Conservation (phyloP, 2,329 filamentous ascomycete species). For the Fusarium cyanostomum region DNA sequence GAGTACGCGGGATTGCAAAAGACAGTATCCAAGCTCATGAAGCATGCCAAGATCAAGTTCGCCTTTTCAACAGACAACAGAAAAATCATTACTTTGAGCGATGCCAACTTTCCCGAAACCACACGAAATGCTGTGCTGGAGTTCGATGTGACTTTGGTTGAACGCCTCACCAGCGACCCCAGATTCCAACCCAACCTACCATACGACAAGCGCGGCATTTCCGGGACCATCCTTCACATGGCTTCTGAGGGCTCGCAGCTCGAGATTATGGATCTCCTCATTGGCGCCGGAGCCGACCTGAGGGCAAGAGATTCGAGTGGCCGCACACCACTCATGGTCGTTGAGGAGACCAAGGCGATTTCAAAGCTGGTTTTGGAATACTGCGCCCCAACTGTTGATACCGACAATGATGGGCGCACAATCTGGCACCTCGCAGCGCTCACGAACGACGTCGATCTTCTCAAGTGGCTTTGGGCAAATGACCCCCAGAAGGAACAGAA, state of each 20-base stretch:
- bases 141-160: constrained; percentile 35
- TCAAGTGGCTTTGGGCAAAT: constrained; percentile 45
- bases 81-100: constrained; percentile 22
- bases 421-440: constrained; percentile 52
- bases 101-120: constrained; percentile 33
- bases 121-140: constrained; percentile 42
- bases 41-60: constrained; percentile 22
- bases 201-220: constrained; percentile 10
- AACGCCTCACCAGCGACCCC: constrained; percentile 43
- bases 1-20: constrained; percentile 27
- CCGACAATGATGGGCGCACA: constrained; percentile 46
- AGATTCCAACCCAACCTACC: constrained; percentile 45
- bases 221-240: constrained; percentile 46
- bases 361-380: constrained; percentile 40
- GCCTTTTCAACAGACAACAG: background rate
- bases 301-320: constrained; percentile 40
- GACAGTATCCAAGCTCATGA: constrained; percentile 26
- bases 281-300: constrained; percentile 43
- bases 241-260: constrained; percentile 41
- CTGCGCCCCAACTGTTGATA: constrained; percentile 42
- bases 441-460: constrained; percentile 43
- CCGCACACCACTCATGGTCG: constrained; percentile 50
- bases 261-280: constrained; percentile 44
- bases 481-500: constrained; percentile 45
- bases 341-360: constrained; percentile 42